phyloP scores from a whole-genome alignment of 768 basidiomycete species.

The Crucibulum laeve region DNA sequence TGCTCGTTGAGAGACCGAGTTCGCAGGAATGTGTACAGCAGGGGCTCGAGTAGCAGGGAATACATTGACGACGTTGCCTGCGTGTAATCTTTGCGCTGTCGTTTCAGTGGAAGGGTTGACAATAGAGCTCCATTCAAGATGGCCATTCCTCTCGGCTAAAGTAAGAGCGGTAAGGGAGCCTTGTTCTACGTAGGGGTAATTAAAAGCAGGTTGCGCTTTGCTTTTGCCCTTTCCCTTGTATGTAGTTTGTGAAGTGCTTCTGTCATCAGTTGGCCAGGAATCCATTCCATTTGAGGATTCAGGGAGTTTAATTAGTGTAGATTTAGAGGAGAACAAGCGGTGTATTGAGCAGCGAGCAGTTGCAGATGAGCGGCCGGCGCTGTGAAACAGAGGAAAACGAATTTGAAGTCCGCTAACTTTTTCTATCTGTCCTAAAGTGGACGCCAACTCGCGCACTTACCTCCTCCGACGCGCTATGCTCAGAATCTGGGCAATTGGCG shows the following conservation, averaged over 20 bases:
- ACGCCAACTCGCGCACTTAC: slow-evolving; percentile 6
- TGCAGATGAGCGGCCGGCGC: too few relatives aligned
- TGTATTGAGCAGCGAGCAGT: too few relatives aligned
- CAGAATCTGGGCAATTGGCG: slow-evolving; percentile 43
- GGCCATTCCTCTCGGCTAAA: slow-evolving; percentile 38
- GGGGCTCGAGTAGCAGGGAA: slow-evolving; percentile 57
- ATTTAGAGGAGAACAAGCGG: background rate
- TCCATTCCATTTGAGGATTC: slow-evolving; percentile 64
- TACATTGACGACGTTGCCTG: slow-evolving; percentile 32
- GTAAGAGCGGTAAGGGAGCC: slow-evolving; percentile 56
- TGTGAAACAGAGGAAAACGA: too few relatives aligned
- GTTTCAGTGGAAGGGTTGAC: slow-evolving; percentile 4
- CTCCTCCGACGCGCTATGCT: slow-evolving; percentile 34
- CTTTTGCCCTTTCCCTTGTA: slow-evolving; percentile 20
- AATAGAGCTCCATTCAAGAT: slow-evolving; percentile 50
- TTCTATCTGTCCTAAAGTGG: background rate
- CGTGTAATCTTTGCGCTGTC: slow-evolving; percentile 9
- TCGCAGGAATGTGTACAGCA: slow-evolving; percentile 20
- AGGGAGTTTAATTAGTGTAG: background rate
- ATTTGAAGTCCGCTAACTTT: slow-evolving; percentile 22
- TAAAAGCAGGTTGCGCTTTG: slow-evolving; percentile 13
- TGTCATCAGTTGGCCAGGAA: slow-evolving; percentile 60
- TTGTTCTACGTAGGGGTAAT: slow-evolving; percentile 52
- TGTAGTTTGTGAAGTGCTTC: slow-evolving; percentile 17
- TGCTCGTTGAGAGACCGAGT: slow-evolving; percentile 41